These are phyloP conservation scores for Volvox reticuliferus DNA, from an alignment of 139 green algal species.

Conservation along the genomic window DNA sequence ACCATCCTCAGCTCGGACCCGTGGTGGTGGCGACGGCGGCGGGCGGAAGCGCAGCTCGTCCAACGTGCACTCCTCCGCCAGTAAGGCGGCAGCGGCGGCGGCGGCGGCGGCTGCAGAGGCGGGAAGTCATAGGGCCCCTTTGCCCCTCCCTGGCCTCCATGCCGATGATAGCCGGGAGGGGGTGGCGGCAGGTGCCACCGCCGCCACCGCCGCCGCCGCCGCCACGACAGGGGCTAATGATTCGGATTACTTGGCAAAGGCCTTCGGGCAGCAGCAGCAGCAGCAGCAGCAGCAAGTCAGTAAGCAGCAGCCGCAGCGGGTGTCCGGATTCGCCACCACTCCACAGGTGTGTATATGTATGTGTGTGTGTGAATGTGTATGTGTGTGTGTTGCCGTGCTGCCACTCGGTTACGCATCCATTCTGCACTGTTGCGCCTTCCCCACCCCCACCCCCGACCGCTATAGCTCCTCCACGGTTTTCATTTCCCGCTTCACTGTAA, in stretches of 20 bases:
- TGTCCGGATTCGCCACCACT: neutral
- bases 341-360: neutral
- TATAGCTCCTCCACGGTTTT: too few species aligned
- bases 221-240: neutral
- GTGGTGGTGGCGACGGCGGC: neutral
- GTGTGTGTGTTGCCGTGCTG: too few species aligned
- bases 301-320: neutral
- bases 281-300: neutral
- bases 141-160: neutral
- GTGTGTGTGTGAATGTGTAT: neutral
- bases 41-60: neutral
- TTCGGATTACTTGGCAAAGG: neutral
- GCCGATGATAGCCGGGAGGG: neutral
- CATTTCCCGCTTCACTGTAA: too few species aligned
- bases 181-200: neutral
- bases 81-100: neutral
- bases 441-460: too few species aligned
- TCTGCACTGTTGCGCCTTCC: too few species aligned
- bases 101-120: neutral
- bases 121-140: too few species aligned
- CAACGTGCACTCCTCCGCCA: neutral
- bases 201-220: neutral
- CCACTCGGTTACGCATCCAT: too few species aligned
- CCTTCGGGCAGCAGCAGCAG: neutral
- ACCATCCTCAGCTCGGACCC: neutral